These are phyloP conservation scores for Penicillium sp. DNA, from an alignment of 2,329 filamentous ascomycete species.

Conservation along the genomic window DNA sequence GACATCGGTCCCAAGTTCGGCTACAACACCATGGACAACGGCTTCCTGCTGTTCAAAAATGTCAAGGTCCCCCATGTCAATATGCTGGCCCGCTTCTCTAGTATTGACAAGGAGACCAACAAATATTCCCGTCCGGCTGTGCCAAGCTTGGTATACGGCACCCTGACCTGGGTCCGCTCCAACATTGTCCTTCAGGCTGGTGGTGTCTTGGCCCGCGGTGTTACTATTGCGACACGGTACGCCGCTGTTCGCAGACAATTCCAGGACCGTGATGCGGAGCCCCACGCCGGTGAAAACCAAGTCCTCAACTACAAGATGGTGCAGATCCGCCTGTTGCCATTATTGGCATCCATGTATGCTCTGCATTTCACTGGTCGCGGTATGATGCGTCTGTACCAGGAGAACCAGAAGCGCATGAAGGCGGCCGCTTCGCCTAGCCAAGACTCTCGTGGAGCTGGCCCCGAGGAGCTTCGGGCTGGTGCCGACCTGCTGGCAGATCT, in stretches of 20 bases:
- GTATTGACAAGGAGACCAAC: conserved; percentile 66
- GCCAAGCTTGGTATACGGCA: conserved; percentile 70
- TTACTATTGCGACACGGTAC: conserved; percentile 75
- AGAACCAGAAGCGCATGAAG: conserved; percentile 69
- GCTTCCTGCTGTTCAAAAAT: conserved; percentile 74
- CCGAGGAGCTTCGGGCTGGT: conserved; percentile 65
- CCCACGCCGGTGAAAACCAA: conserved; percentile 64
- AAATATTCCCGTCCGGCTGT: conserved; percentile 67
- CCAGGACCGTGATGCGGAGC: conserved; percentile 67
- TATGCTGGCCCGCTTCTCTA: conserved; percentile 71
- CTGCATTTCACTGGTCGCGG: conserved; percentile 74
- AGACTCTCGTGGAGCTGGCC: conserved; percentile 59
- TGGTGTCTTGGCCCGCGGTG: conserved; percentile 68
- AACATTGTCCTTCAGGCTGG: conserved; percentile 73
- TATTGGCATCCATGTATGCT: conserved; percentile 73
- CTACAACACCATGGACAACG: conserved; percentile 81
- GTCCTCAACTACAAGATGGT: conserved; percentile 82
- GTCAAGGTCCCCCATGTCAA: conserved; percentile 72
- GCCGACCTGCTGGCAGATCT: conserved; percentile 70
- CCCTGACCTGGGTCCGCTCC: conserved; percentile 71
- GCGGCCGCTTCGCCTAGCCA: conserved; percentile 44
- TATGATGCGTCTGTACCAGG: conserved; percentile 72
- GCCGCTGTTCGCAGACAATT: conserved; percentile 74
- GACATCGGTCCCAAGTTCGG: conserved; percentile 81
- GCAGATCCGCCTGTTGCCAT: conserved; percentile 68